Percentiles rank a stretch among this genome's conserved stretches.
phyloP scores from a whole-genome alignment of 495 filamentous ascomycete species.

The Apodospora peruviana region DNA sequence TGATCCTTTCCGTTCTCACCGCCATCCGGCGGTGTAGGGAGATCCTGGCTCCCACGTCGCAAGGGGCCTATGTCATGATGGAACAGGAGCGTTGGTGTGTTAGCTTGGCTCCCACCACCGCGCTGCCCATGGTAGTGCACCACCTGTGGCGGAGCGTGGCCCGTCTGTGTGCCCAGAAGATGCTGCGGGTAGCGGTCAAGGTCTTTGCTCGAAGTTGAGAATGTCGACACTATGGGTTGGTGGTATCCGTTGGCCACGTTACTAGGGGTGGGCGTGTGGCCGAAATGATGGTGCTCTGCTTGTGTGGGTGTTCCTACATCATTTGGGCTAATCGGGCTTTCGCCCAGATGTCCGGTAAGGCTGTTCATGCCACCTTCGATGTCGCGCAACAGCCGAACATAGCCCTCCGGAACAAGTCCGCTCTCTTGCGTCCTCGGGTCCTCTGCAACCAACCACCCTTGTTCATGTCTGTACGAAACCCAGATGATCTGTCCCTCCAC shows the following conservation, averaged over 20 bases:
- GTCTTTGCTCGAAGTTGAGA: slow-evolving; percentile 71
- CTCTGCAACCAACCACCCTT: slow-evolving; percentile 95
- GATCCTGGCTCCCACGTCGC: slow-evolving; percentile 37
- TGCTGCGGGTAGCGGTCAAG: slow-evolving; percentile 66
- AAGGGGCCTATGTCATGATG: slow-evolving; percentile 32
- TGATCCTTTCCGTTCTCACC: slow-evolving; percentile 24
- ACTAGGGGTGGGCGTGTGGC: slow-evolving; percentile 36
- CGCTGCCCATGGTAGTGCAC: slow-evolving; percentile 56
- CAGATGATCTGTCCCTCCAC: slow-evolving; percentile 94
- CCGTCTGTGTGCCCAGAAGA: slow-evolving; percentile 50
- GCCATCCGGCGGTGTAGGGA: slow-evolving; percentile 8
- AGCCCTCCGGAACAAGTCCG: slow-evolving; percentile 93
- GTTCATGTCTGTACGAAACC: slow-evolving; percentile 91
- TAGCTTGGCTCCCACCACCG: slow-evolving; percentile 51
- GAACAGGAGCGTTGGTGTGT: slow-evolving; percentile 48
- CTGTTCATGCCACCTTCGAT: slow-evolving; percentile 66
- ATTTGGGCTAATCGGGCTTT: slow-evolving; percentile 38
- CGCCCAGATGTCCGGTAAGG: slow-evolving; percentile 38
- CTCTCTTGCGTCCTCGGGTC: slow-evolving; percentile 83
- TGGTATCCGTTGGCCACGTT: slow-evolving; percentile 51
- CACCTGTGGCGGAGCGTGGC: slow-evolving; percentile 56
- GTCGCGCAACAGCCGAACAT: slow-evolving; percentile 87
- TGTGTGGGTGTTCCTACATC: slow-evolving; percentile 54
- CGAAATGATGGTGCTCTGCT: slow-evolving; percentile 39
- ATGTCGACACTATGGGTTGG: slow-evolving; percentile 65